Base-by-base conservation (phyloP, 176 grass and related monocot genomes). In the Bolboschoenus planiculmis region DNA sequence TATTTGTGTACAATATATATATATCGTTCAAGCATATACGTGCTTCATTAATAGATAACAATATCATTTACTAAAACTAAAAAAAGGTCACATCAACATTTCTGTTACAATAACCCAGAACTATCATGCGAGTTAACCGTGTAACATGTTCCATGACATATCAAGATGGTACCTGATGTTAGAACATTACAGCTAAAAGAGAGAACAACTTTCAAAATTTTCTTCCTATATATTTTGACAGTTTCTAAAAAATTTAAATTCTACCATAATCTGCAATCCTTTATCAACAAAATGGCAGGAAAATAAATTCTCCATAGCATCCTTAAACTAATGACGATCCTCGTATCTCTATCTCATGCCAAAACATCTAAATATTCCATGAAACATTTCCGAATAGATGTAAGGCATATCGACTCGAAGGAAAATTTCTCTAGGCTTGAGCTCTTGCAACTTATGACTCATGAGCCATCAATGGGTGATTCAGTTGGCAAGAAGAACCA, bases 351-450 rank as follows among this genome's bases (percentile, higher is more conserved):
- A 64, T 79, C 42, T 57, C 46, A 55, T 31, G 72, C 48, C 53
- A 10, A 51, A n/a, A 70, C 84, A 56, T 46, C 55, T 46, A 1
- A 72, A 26, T 35, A 57, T 3, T 44, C 4, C 35, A 24, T 82
- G 31, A 50, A 63, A 13, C 84, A 90, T 72, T 61, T 97, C 57
- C 85, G 85, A 35, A 55, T 93, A 83, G 24, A 84, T 48, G 85
- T 97, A 80, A 93, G 81, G 80, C 91, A 91, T 70, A 82, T 93
- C 46, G 93, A 97, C 83, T 81, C 85, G 59, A 86, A 91, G 13
- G 54, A 88, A 43, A 92, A 91, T 87, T 93, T 89, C 75, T 82
- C 88, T 10, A 75, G 74, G 77, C 33, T 79, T 14, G 87, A 93
- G 89, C 89, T 90, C 36, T 62, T 93, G 37, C 87, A 86, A 59